Evolutionary conservation across 768 basidiomycete genomes (phyloP).

Genomic region (Phanerodontia chrysosporium): DNA sequence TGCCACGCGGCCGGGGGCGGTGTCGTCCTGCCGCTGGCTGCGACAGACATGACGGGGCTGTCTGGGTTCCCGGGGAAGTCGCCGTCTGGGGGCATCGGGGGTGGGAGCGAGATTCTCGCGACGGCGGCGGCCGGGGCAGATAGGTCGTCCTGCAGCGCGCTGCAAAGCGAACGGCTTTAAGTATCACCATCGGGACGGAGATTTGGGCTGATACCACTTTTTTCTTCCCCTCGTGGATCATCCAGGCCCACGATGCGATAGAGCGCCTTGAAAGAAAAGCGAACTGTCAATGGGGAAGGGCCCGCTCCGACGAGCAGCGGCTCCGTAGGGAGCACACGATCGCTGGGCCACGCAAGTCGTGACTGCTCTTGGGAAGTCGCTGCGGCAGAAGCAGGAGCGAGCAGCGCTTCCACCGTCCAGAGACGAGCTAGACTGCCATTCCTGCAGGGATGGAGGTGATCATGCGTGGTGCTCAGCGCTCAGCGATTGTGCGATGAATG

Average conservation of each 20-base stretch:
- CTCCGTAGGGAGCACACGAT: not conserved
- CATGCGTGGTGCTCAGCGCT: slow-evolving; percentile 9
- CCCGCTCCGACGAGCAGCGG: not conserved
- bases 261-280: not conserved
- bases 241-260: slow-evolving; percentile 6
- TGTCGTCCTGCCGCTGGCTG: not conserved
- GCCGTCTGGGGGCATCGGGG: slow-evolving; percentile 14
- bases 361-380: not conserved
- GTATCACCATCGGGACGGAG: slow-evolving; percentile 10
- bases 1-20: slow-evolving; percentile 1
- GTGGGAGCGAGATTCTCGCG: not conserved
- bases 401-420: not conserved
- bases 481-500: slow-evolving; percentile 3
- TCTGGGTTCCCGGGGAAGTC: slow-evolving; percentile 5
- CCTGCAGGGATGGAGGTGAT: not conserved
- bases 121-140: not conserved
- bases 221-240: slow-evolving; percentile 1
- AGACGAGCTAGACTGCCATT: not conserved
- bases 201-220: slow-evolving; percentile 10
- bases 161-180: not conserved
- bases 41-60: not conserved
- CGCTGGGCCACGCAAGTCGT: not conserved
- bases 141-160: not conserved
- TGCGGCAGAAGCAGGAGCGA: slow-evolving; percentile 2
- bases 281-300: slow-evolving; percentile 4